Evolutionary conservation across 805 yeast genomes (phyloP), one percentile per base, ranked within the genome.

Genomic region (Hanseniaspora taiwanica): DNA sequence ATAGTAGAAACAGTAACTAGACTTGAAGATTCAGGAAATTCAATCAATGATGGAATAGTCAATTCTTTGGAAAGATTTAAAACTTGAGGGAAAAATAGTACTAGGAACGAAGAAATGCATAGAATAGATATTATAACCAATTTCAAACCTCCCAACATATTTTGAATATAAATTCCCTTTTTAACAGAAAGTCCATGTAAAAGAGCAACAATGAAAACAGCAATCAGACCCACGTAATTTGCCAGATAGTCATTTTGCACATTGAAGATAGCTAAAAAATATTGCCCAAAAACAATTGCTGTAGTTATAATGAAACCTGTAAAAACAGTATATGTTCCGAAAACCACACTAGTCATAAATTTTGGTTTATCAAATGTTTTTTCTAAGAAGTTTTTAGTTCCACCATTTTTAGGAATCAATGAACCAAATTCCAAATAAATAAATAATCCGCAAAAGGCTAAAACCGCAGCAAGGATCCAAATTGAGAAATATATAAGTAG

Each of bases 331-430:
- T 64, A 72, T 1, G 72, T 46, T 37, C 69, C 65, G 43, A 70
- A 68, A 3, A 71, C 60, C 14, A 72, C 76, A 36, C 74, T 67
- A 34, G 70, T 64, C 51, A 77, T 52, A 62, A 74, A 62, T 39
- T 59, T 63, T 1, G 91, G 93, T 44, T 59, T 70, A 38, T 69
- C 67, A 52, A 76, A 81, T 17, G 79, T 72, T 45, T 69, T 73
- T 51, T 81, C 89, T 42, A 81, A 55, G 46, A 81, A 81, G 17
- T 75, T 77, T 51, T 81, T 81, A 32, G 78, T 71, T 0, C 89
- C 93, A 2, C 93, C 91, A 44, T 78, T 76, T 48, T 81, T 62
- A 0, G 89, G 86, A 8, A 80, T 63, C 51, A 78, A 65, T 7
- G 80, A 70, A 0, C 89, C 91, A 42, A 81, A 56, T 51, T 81